Evolutionary conservation across 202 grass and related monocot genomes (phyloP), one percentile per base, ranked within the genome.

Genomic region (Schoenoplectus tabernaemontani): DNA sequence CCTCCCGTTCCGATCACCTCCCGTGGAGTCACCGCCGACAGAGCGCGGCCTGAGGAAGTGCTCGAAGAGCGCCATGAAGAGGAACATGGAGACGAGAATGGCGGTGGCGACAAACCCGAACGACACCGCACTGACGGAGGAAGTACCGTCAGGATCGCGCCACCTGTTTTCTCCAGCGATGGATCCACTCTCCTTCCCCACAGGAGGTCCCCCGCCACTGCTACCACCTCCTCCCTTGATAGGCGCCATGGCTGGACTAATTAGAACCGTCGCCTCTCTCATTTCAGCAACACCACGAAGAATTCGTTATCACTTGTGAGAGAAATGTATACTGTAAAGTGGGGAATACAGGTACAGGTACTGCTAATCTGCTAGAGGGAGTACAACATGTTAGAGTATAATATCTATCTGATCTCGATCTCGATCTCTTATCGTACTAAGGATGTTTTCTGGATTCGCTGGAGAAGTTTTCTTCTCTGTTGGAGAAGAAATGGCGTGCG

Each of bases 71-170:
- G 89, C 93, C 91, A 97, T 93, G 80, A 90, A 82, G 73, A 97
- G 93, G 87, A 97, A 97, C 93, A 97, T 93, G 70, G 91, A 97
- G 46, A 97, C 88, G 51, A 97, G 85, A 78, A 97, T 93, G 85
- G 93, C 93, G 34, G 91, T 97, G 76, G 91, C 93, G 58, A 97
- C 93, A 87, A 97, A 97, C 60, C 93, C 93, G 54, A 97, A 97
- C 24, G 93, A 97, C 53, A 97, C 91, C 23, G 93, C 93, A 65
- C 88, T 97, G 17, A 97, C 89, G 16, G 77, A 63, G 13, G 77
- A 47, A 34, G 82, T 84, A 73, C 85, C 86, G 79, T 97, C 89
- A 30, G 93, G 86, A 80, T 93, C 84, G 44, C 84, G 85, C 93
- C 93, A 97, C 72, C 93, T 73, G 53, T 87, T 81, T 57, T 87